A percentile compares a stretch with the other conserved stretches of the same genome.
These are phyloP conservation scores for Nemania sp. DNA, from an alignment of 2,329 filamentous ascomycete species.

Conservation along the genomic window DNA sequence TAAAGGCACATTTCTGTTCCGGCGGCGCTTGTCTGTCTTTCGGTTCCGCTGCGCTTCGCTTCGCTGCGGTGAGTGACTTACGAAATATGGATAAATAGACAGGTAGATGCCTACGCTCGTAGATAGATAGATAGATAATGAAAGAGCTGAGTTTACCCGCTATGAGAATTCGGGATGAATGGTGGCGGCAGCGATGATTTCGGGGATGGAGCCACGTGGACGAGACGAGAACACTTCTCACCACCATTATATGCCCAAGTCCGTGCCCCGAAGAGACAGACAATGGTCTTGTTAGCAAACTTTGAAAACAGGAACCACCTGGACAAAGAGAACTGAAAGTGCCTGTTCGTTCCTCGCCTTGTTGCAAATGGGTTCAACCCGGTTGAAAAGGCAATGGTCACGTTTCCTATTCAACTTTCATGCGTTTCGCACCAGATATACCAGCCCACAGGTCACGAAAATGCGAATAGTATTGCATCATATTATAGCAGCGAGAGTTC, in stretches of 20 bases:
- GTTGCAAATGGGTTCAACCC: not conserved
- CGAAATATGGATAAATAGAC: too few relatives aligned
- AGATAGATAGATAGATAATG: too few relatives aligned
- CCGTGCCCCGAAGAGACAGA: not conserved
- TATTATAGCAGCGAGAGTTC: not conserved
- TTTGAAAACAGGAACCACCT: not conserved
- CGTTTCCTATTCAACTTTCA: not conserved
- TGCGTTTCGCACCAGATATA: not conserved
- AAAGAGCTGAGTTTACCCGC: too few relatives aligned
- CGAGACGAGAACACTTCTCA: too few relatives aligned
- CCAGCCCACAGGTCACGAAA: not conserved
- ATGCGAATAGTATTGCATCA: not conserved
- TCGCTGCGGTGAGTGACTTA: too few relatives aligned
- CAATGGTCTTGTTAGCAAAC: not conserved
- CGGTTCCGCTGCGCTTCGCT: too few relatives aligned
- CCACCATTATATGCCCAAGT: not conserved
- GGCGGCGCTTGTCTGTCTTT: too few relatives aligned
- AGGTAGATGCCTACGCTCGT: too few relatives aligned
- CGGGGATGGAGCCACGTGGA: too few relatives aligned
- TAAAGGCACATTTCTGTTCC: slow-evolving; percentile 28
- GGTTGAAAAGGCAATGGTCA: not conserved
- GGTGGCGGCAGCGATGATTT: too few relatives aligned
- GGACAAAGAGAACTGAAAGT: not conserved
- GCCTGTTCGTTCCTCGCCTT: not conserved
- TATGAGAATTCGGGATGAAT: too few relatives aligned